Base-by-base conservation (phyloP, 306 rosid genomes). In the Luffa acutangula region DNA sequence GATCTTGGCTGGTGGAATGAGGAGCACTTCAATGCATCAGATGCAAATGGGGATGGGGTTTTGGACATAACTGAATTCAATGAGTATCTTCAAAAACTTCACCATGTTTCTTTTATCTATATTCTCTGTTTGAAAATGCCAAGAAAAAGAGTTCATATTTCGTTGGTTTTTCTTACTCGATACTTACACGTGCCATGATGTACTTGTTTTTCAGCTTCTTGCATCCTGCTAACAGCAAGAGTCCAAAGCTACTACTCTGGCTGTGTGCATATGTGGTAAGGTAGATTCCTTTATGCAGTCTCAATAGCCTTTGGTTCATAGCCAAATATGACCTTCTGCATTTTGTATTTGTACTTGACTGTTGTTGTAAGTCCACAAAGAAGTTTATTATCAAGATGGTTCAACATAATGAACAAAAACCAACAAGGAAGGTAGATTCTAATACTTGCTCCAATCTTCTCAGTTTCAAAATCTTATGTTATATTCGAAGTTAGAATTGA, bases 1-100 rank as follows among this genome's bases (percentile, higher is more conserved):
- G 93, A 95, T 78, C 90, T 95, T 93, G 97, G 93, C 41, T 95
- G 98, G 98, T 95, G 97, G 97, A 92, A 85, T 89, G 92, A 89
- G 76, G 97, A 91, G 80, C 98, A 95, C 79, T 95, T 95, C 76
- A 95, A 91, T 88, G 97, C 98, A 63, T 91, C 98, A 0, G 97
- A 92, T 87, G 88, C 86, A 14, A 89, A 95, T 52, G 93, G 89
- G 70, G 89, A 95, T 80, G 96, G 96, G 59, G 85, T 88, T 79
- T 87, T 95, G 3, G 90, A 95, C 79, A 74, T 92, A 20, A 87
- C 88, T 6, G 97, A 95, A 83, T 95, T 89, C 85, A 92, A 95
- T 54, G 97, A 95, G 97, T 92, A 90, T 97, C 79, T 70, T 70
- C n/a, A 21, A 43, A 70, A 18, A 20, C 46, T 69, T 69, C 34